These are phyloP conservation scores for Sinapis alba DNA, from an alignment of 441 rosid genomes.

Conservation along the genomic window DNA sequence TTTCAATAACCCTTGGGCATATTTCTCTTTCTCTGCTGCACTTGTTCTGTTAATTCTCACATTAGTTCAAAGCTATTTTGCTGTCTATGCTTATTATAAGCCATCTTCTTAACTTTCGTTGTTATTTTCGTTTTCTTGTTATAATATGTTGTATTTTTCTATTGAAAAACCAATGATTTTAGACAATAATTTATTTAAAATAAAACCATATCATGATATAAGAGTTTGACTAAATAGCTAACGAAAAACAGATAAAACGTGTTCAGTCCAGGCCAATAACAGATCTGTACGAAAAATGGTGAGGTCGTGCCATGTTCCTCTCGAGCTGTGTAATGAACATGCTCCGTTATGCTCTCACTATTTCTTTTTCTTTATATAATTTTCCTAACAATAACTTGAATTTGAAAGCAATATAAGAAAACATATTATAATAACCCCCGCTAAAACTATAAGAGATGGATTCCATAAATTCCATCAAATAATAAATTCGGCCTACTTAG, in stretches of 20 bases:
- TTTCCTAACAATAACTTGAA: background rate
- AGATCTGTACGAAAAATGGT: constrained; percentile 11
- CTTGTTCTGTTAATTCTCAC: background rate
- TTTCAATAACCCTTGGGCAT: background rate
- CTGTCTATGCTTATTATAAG: background rate
- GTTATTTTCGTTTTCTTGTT: background rate
- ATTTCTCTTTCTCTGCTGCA: background rate
- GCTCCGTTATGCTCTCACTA: constrained; percentile 19
- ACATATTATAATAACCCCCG: background rate
- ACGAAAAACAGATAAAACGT: background rate
- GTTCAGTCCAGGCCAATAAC: background rate
- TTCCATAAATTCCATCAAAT: no score
- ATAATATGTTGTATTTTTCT: background rate
- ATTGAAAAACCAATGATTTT: background rate
- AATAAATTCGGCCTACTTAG: no score
- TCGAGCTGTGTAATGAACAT: constrained; percentile 28
- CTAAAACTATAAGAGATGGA: no score
- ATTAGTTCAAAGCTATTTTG: background rate
- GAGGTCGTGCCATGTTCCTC: constrained; percentile 35
- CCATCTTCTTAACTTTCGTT: background rate
- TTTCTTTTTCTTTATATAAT: background rate
- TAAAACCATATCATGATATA: background rate
- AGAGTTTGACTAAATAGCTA: background rate
- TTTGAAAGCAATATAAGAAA: background rate
- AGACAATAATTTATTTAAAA: background rate